Percentiles rank a stretch among this genome's conserved stretches.
Conservation (phyloP, 192 early-diverging fungal species). For the Diversispora eburnea region DNA sequence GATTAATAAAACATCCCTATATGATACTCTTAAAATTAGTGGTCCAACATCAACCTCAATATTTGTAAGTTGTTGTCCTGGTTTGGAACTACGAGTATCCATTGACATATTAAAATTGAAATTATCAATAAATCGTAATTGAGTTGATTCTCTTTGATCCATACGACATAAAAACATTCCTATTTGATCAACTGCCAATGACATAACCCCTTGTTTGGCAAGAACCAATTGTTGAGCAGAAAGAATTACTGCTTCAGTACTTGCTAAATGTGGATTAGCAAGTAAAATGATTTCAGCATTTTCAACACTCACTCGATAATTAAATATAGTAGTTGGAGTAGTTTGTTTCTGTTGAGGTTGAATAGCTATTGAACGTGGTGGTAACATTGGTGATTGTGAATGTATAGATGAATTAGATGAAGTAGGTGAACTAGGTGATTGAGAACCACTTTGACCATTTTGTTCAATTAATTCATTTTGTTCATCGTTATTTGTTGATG, state of each 20-base stretch:
- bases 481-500: not conserved
- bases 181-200: constrained; percentile 71
- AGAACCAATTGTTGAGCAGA: constrained; percentile 75
- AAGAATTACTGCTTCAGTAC: constrained; percentile 89
- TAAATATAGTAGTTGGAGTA: constrained; percentile 37
- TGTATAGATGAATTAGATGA: constrained; percentile 19
- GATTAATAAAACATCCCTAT: constrained; percentile 80
- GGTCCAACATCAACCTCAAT: constrained; percentile 73
- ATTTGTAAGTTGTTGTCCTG: constrained; percentile 59
- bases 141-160: constrained; percentile 75
- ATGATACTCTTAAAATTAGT: constrained; percentile 78
- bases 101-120: constrained; percentile 79
- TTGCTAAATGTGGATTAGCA: constrained; percentile 60
- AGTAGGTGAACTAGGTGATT: constrained; percentile 23
- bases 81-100: constrained; percentile 64
- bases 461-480: no score
- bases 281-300: constrained; percentile 84
- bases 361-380: not conserved
- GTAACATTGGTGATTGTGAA: not conserved
- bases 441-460: not conserved
- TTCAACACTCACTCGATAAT: constrained; percentile 75
- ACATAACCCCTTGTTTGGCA: constrained; percentile 73
- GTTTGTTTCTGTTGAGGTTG: not conserved
- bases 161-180: constrained; percentile 91
- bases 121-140: constrained; percentile 83